Evolutionary conservation across 441 rosid genomes (phyloP), one percentile per base, ranked within the genome.

Genomic region (Erodium moschatum): DNA sequence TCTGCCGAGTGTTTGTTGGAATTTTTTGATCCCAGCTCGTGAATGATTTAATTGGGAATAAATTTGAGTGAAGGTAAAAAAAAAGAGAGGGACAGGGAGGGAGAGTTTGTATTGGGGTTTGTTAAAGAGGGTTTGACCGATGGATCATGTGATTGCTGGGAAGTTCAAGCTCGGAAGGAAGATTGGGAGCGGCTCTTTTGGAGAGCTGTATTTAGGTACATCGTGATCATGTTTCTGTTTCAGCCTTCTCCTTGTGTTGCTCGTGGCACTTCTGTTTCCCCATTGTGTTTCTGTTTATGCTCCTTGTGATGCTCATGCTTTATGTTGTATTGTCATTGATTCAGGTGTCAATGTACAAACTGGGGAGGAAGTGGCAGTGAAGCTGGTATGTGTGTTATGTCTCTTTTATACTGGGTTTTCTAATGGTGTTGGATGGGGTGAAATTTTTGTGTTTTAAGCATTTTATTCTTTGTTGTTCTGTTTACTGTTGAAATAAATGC

Each of bases 161-260:
- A 87, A 84, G 76, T 87, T 80, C 74, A 87, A 84, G 88, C 82
- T 87, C 67, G 92, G 92, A 44, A 84, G 89, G 69, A 87, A 85
- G 84, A 84, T 87, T n/a, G 91, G 90, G 64, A 84, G 87, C 74
- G 90, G 90, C 72, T 86, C 90, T 11, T 86, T 86, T 40, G 88
- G 91, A 56, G 97, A 94, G 75, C 93, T 94, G 48, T 94, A 87
- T 83, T 77, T 91, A 76, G 98, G 98, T 94, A 83, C 48, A 42
- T 42, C 48, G 5, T 15, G 21, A n/a, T 16, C 54, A 13, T 48
- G 16, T 12, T 5, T 48, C 48, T 8, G 13, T 11, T 42, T 42
- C 13, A 42, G 13, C 48, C 2, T 42, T 1, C 48, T 42, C 13
- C 12, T 33, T 33, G 38, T 42, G 12, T 42, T 42, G 48, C 48